Percentiles rank a stretch among this genome's conserved stretches.
Conservation (phyloP, 1,284 basidiomycete genomes). For the Tranzscheliella williamsii region DNA sequence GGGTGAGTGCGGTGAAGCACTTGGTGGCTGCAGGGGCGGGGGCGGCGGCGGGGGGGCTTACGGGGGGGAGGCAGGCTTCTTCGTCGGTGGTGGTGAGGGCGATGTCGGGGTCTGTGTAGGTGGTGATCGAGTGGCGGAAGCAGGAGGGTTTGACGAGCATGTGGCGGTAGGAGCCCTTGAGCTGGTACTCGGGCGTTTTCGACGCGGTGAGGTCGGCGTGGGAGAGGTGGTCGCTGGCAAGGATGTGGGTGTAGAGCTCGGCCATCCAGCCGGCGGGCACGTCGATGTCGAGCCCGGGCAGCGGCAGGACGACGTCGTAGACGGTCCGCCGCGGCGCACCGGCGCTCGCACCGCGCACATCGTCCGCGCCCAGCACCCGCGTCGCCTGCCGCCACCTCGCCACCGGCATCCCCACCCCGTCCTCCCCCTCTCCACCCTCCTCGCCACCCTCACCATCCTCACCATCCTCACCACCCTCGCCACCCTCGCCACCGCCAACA, state of each 20-base stretch:
- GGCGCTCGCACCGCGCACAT: constrained; percentile 65
- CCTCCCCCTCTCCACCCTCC: constrained; percentile 9
- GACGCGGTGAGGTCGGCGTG: constrained; percentile 73
- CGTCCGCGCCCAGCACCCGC: constrained; percentile 75
- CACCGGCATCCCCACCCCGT: constrained; percentile 5
- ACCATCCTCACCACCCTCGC: neutral
- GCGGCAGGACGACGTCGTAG: constrained; percentile 91
- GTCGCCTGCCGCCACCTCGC: constrained; percentile 65
- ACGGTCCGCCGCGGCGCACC: constrained; percentile 71
- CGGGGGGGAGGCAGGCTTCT: constrained; percentile 69
- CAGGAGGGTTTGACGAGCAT: constrained; percentile 83
- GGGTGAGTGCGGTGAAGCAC: constrained; percentile 45
- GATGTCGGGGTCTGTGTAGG: constrained; percentile 90
- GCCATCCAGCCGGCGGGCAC: constrained; percentile 82
- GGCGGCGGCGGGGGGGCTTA: neutral
- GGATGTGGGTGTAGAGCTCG: constrained; percentile 78
- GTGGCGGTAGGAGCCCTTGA: constrained; percentile 89
- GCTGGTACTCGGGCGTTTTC: constrained; percentile 75
- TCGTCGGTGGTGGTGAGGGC: constrained; percentile 91
- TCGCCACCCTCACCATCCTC: constrained; percentile 1
- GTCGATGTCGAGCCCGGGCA: constrained; percentile 88
- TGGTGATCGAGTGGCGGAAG: constrained; percentile 77
- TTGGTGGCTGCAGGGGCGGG: neutral
- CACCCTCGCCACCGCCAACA: constrained; percentile 49
- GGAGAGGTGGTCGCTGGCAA: constrained; percentile 82